Evolutionary conservation across 495 filamentous ascomycete genomes (phyloP).

Genomic region (Penicillium subrubescens): DNA sequence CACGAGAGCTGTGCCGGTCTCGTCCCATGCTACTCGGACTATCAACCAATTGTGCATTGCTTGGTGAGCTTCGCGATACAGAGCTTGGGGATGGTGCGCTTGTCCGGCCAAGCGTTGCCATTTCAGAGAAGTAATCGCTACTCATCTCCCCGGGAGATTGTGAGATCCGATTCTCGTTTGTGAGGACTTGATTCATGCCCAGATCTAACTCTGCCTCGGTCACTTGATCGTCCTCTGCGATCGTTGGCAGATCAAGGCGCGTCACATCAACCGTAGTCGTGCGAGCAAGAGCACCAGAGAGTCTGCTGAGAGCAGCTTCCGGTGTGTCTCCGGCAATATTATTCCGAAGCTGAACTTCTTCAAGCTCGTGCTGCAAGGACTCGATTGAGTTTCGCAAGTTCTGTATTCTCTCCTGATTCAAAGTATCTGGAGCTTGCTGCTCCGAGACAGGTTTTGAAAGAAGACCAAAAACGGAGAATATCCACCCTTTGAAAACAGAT

Average conservation of each 20-base stretch:
- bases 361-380: conserved; percentile 35
- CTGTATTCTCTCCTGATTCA: conserved; percentile 30
- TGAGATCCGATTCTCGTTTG: conserved; percentile 41
- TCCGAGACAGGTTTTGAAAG: conserved; percentile 15
- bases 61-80: conserved; percentile 17
- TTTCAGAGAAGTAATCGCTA: conserved; percentile 34
- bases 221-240: conserved; percentile 9
- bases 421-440: conserved; percentile 16
- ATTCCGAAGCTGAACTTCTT: conserved; percentile 23
- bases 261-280: conserved; percentile 6
- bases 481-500: conserved; percentile 33
- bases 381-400: conserved; percentile 33
- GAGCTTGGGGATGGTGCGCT: conserved; percentile 23
- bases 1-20: conserved; percentile 36
- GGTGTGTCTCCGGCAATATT: conserved; percentile 5
- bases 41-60: conserved; percentile 14
- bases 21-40: conserved; percentile 8
- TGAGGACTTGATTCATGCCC: conserved; percentile 32
- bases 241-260: conserved; percentile 9
- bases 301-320: conserved; percentile 6
- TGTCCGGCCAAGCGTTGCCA: conserved; percentile 31
- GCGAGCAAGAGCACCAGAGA: conserved; percentile 10
- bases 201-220: conserved; percentile 19
- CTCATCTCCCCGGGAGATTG: conserved; percentile 45
- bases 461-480: conserved; percentile 36